Base-by-base conservation (phyloP, 768 basidiomycete species). In the Agaricus blazei region DNA sequence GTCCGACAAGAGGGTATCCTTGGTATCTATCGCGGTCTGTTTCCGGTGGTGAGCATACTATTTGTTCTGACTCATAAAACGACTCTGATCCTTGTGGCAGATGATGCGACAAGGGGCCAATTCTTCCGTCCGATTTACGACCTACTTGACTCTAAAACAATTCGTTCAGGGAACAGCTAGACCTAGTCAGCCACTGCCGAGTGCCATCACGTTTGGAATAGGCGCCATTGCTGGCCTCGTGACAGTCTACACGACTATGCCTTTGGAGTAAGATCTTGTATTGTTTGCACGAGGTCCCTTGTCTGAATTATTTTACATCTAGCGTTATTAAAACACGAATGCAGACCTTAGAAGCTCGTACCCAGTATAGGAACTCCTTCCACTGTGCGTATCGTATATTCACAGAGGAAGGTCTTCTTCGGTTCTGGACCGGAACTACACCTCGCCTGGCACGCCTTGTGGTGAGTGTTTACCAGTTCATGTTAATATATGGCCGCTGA, bases 101-200 rank as follows among this genome's bases (percentile, higher is more conserved):
- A 92, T 96, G 84, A 90, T 96, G 82, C 87, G 94, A 28, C 96
- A 98, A 83, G 94, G 93, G 38, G 96, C 95, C 41, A 99, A 98
- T 67, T 98, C 94, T 4, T 94, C 97, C 9, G 84, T 98, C 29
- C 81, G 96, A 31, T 98, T 98, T 74, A 94, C 95, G 47, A 93
- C 93, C 0, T 98, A 98, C 70, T 83, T 90, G 2, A 96, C 92
- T 0, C 75, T 98, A 57, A 98, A 97, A 71, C 93, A 97, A 64
- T 83, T 93, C 60, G 92, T 93, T 1, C 93, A 93, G 65, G 88
- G 93, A 24, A 86, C 83, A 15, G 79, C 87, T 1, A 80, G 88
- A 34, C 85, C 93, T 0, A 94, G 94, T 3, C 89, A 93, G 63
- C 79, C 82, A 2, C 75, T 98, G 4, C 96, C 97, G 0, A 85